Percentiles rank a stretch among this genome's conserved stretches.
Evolutionary conservation across 352 stramenopile species (phyloP).

Genomic region (Globisporangium solare): DNA sequence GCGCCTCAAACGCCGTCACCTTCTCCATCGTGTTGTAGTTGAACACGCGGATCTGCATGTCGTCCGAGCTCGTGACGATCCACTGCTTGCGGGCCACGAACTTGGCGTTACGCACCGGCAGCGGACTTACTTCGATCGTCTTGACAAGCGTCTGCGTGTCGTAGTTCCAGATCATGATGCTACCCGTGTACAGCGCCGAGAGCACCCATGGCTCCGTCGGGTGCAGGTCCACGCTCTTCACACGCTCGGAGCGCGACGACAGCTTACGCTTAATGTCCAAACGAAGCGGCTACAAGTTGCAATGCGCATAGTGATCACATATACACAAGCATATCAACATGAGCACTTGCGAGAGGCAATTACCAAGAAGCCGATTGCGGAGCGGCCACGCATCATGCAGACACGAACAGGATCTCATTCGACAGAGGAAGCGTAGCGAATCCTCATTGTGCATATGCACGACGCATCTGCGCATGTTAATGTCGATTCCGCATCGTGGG

Average conservation of each 20-base stretch:
- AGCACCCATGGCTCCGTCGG: slow-evolving; percentile 97
- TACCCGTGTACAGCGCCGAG: slow-evolving; percentile 96
- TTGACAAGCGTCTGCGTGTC: slow-evolving; percentile 93
- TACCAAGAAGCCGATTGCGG: no score
- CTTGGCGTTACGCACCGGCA: slow-evolving; percentile 92
- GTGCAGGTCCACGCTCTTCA: slow-evolving; percentile 99
- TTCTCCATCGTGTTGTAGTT: slow-evolving; percentile 99
- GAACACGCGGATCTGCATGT: slow-evolving; percentile 97
- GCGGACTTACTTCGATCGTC: slow-evolving; percentile 95
- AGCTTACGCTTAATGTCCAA: slow-evolving; percentile 93
- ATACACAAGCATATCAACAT: neutral
- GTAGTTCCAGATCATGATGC: slow-evolving; percentile 99
- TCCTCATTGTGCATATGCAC: no score
- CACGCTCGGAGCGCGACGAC: slow-evolving; percentile 92
- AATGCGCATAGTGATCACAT: neutral
- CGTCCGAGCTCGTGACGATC: slow-evolving; percentile 94
- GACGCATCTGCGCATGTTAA: no score
- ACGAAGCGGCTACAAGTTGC: slow-evolving; percentile 47
- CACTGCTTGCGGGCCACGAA: slow-evolving; percentile 98
- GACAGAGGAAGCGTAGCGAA: no score
- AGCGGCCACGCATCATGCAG: no score
- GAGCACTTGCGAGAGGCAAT: neutral
- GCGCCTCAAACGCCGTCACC: slow-evolving; percentile 92
- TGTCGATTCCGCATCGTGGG: no score
- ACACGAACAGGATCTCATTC: no score